Conservation (phyloP, 805 yeast genomes). For the Sugiyamaella valdiviana region DNA sequence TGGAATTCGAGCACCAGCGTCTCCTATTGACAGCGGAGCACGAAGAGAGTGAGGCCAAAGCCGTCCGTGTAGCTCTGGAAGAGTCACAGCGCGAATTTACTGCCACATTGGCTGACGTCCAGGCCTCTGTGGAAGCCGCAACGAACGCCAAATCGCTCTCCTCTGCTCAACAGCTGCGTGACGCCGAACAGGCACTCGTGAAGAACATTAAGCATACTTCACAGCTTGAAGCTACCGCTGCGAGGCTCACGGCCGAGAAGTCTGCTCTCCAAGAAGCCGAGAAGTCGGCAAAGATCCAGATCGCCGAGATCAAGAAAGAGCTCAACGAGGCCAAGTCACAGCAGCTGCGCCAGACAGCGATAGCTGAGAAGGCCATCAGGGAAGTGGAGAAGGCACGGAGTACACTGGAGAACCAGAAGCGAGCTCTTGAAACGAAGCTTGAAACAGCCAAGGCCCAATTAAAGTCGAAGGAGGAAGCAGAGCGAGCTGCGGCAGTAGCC, state of each 20-base stretch:
- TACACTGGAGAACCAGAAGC: constrained; percentile 11
- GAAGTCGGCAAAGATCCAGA: constrained; percentile 3
- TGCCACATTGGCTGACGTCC: background rate
- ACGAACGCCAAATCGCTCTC: background rate
- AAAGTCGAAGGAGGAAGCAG: background rate
- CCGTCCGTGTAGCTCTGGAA: background rate
- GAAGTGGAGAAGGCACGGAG: constrained; percentile 10
- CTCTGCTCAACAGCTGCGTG: background rate
- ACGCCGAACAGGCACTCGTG: constrained; percentile 1
- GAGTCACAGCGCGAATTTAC: background rate
- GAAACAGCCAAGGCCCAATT: constrained; percentile 11
- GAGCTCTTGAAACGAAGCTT: constrained; percentile 13
- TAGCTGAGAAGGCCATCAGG: constrained; percentile 7
- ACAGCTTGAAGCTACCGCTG: background rate
- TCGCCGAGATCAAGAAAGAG: background rate
- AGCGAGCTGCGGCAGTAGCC: background rate
- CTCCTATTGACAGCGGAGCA: too few relatives aligned
- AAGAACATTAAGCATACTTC: background rate
- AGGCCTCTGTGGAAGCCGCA: background rate
- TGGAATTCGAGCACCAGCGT: background rate
- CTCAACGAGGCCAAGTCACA: constrained; percentile 4
- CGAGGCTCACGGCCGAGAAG: constrained; percentile 9
- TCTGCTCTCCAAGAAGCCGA: constrained; percentile 3
- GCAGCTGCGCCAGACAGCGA: constrained; percentile 8
- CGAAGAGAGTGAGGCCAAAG: background rate